These are phyloP conservation scores for Blastobotrys americana DNA, from an alignment of 805 yeast genomes.

Conservation along the genomic window DNA sequence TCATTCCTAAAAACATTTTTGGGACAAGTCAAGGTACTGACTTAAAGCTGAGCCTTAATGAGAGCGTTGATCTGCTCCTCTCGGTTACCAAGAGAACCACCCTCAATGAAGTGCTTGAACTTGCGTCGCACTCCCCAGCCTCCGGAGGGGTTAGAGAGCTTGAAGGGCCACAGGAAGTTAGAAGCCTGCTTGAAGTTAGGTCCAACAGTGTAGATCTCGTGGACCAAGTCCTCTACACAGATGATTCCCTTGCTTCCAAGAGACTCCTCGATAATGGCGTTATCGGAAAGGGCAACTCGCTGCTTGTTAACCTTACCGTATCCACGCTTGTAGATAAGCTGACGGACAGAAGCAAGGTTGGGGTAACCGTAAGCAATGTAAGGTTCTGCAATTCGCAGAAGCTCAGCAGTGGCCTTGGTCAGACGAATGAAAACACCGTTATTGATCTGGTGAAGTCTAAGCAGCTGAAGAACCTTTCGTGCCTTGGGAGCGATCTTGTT, in stretches of 20 bases:
- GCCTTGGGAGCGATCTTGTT: slow-evolving; percentile 98
- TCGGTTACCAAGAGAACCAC: slow-evolving; percentile 81
- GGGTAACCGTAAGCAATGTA: slow-evolving; percentile 81
- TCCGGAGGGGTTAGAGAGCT: slow-evolving; percentile 74
- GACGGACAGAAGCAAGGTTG: slow-evolving; percentile 62
- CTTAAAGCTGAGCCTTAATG: slow-evolving; percentile 63
- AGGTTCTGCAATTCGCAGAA: slow-evolving; percentile 72
- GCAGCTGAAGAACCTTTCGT: slow-evolving; percentile 81
- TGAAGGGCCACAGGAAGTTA: slow-evolving; percentile 83
- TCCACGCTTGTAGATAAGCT: slow-evolving; percentile 77
- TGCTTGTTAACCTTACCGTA: slow-evolving; percentile 76
- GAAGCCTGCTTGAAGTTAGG: slow-evolving; percentile 80
- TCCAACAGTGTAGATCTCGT: slow-evolving; percentile 76
- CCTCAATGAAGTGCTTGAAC: slow-evolving; percentile 79
- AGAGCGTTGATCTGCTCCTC: slow-evolving; percentile 70
- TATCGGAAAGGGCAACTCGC: slow-evolving; percentile 65
- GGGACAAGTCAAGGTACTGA: no score
- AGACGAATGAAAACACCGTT: slow-evolving; percentile 72
- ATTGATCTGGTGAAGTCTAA: slow-evolving; percentile 73
- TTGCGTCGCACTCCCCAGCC: slow-evolving; percentile 77
- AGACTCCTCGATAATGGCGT: slow-evolving; percentile 60
- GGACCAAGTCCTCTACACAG: slow-evolving; percentile 70
- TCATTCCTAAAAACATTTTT: background rate
- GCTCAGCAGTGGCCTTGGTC: slow-evolving; percentile 73
- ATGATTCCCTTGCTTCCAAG: slow-evolving; percentile 70